Base-by-base conservation (phyloP, 139 green algal genomes). In the Mychonastes homosphaera region DNA sequence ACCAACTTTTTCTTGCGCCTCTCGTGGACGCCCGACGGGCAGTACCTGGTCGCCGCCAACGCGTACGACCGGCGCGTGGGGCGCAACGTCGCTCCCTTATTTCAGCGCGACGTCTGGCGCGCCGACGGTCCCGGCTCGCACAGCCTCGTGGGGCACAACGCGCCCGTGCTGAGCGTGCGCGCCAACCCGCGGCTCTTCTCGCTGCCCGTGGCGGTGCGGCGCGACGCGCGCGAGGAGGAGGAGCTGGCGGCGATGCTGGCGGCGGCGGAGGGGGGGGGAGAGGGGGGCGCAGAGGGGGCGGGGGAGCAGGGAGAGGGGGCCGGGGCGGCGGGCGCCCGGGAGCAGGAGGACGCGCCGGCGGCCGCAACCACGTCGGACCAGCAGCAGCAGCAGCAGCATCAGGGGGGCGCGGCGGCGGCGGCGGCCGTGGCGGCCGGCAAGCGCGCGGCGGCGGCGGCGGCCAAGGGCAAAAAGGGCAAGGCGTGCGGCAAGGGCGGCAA, bases 171-270 rank as follows among this genome's bases (percentile, higher is more conserved):
- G 3, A 74, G 65, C 7, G 67, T 70, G 9, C 64, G 64, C 28
- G 87, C 81, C 75, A 89, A 83, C 67, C 85, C 82, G 19, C 41
- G 57, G 8, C 51, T 95, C 4, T 92, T 89, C 63, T 50, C 35
- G 46, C 6, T n/a, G 41, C 7, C 29, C 47, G 12, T 32, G 35
- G 34, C 52, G 19, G 21, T n/a, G n/a, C n/a, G n/a, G n/a, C n/a
- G n/a, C n/a, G n/a, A n/a, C n/a, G n/a, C n/a, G n/a, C n/a, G n/a
- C n/a, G n/a, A n/a, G n/a, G n/a, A n/a, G n/a, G n/a, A 52, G 9
- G 19, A 43, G 29, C 27, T 53, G 56, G 30, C 33, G 56, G 40
- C 40, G 27, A 12, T 19, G 18, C 51, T n/a, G 27, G 35, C 10
- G 51, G 18, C 30, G 30, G 51, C 30, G 2, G 51, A 18, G 30